A percentile compares a stretch with the other conserved stretches of the same genome.
These are phyloP conservation scores for Trametes pubescens DNA, from an alignment of 1,284 basidiomycete species.

Conservation along the genomic window DNA sequence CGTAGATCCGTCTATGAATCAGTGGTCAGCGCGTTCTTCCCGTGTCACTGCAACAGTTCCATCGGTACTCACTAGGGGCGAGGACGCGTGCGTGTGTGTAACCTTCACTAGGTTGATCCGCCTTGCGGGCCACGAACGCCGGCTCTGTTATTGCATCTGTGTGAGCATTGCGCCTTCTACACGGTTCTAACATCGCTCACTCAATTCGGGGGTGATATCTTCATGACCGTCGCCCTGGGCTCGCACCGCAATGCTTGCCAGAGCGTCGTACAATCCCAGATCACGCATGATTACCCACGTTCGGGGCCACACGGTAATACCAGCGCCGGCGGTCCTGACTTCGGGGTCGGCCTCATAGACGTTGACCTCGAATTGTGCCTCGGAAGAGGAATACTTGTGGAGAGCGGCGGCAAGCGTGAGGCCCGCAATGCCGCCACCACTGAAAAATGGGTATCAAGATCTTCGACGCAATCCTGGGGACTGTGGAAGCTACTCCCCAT, in stretches of 20 bases:
- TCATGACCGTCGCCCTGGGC: not conserved
- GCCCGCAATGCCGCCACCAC: slow-evolving; percentile 49
- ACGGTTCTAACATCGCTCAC: not conserved
- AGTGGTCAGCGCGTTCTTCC: not conserved
- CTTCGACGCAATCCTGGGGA: not conserved
- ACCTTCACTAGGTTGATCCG: slow-evolving; percentile 17
- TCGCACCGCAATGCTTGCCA: slow-evolving; percentile 36
- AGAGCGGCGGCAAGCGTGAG: slow-evolving; percentile 46
- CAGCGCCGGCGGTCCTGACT: slow-evolving; percentile 45
- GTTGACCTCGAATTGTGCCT: slow-evolving; percentile 38
- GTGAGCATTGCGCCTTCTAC: not conserved
- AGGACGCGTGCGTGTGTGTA: slow-evolving; percentile 19
- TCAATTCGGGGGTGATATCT: not conserved
- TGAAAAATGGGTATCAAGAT: slow-evolving; percentile 17
- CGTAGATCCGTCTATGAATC: slow-evolving; percentile 25
- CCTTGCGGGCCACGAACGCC: slow-evolving; percentile 27
- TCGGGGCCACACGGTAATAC: slow-evolving; percentile 48
- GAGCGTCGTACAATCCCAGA: slow-evolving; percentile 43
- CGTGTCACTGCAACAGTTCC: no score
- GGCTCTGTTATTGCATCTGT: slow-evolving; percentile 6
- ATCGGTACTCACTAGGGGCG: slow-evolving; percentile 8
- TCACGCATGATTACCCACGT: slow-evolving; percentile 47
- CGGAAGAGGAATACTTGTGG: slow-evolving; percentile 34
- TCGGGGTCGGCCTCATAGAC: slow-evolving; percentile 47
- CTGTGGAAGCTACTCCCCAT: not conserved